Evolutionary conservation across 441 rosid species (phyloP).

Genomic region (Arabidopsis lyrata): DNA sequence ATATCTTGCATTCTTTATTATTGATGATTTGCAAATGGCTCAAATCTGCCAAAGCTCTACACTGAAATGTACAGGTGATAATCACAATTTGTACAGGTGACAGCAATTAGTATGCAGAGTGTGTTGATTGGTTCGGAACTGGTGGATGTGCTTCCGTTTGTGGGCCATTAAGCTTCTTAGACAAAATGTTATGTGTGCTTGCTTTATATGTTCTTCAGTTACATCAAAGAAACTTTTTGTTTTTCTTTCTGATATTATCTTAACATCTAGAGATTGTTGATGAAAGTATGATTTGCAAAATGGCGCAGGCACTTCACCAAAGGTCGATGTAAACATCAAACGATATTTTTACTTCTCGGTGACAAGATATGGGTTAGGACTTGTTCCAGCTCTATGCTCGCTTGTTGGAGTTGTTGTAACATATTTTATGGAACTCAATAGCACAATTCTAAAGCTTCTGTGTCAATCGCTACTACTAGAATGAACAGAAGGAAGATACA

Average conservation of each 20-base stretch:
- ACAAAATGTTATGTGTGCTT: constrained; percentile 91
- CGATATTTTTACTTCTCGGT: no score
- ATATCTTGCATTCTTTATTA: constrained; percentile 93
- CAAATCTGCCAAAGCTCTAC: constrained; percentile 78
- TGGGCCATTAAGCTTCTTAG: constrained; percentile 94
- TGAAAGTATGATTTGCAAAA: constrained; percentile 25
- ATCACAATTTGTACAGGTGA: constrained; percentile 57
- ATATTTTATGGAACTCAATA: no score
- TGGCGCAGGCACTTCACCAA: no score
- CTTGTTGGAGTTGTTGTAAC: no score
- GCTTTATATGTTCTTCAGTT: constrained; percentile 86
- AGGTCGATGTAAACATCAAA: no score
- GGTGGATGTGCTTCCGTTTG: constrained; percentile 95
- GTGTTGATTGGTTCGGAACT: constrained; percentile 83
- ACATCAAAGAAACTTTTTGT: constrained; percentile 68
- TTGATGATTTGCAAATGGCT: constrained; percentile 82
- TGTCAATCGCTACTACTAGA: no score
- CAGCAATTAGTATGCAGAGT: constrained; percentile 94
- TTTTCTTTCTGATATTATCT: not conserved
- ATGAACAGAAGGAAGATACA: no score
- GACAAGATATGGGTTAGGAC: no score
- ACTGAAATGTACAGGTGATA: not conserved
- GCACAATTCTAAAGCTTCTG: no score
- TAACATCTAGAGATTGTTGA: not conserved
- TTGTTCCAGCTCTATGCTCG: no score